A percentile compares a stretch with the other conserved stretches of the same genome.
Evolutionary conservation across 2,329 filamentous ascomycete genomes (phyloP).

Genomic region (Phyllosticta ampelicida): DNA sequence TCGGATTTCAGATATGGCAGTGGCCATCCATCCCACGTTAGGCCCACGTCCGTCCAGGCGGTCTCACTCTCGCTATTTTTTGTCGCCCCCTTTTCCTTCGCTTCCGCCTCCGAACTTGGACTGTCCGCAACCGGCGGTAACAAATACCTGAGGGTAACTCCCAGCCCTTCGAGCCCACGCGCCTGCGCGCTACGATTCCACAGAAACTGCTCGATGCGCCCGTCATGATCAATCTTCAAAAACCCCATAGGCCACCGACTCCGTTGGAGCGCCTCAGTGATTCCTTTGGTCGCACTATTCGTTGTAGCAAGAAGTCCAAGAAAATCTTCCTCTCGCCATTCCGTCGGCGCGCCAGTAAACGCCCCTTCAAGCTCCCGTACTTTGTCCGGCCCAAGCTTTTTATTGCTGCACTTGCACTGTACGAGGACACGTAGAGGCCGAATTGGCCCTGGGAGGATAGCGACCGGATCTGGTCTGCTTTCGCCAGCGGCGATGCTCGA

Average conservation of each 20-base stretch:
- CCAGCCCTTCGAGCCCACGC: conserved; percentile 48
- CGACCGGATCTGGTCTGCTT: not conserved
- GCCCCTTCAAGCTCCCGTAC: conserved; percentile 73
- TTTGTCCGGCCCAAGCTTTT: conserved; percentile 44
- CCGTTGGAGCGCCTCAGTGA: conserved; percentile 58
- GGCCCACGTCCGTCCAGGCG: conserved; percentile 20
- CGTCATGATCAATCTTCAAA: conserved; percentile 48
- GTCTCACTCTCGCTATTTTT: conserved; percentile 10
- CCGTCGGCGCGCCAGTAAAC: conserved; percentile 59
- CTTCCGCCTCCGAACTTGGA: not conserved
- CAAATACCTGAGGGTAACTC: conserved; percentile 25
- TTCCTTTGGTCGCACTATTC: conserved; percentile 63
- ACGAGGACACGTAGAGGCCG: conserved; percentile 36
- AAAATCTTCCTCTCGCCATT: conserved; percentile 54
- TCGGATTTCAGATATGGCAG: not conserved
- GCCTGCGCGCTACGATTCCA: conserved; percentile 60
- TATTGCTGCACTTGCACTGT: conserved; percentile 58
- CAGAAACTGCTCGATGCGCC: conserved; percentile 54
- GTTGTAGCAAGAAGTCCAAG: conserved; percentile 63
- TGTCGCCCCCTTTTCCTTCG: not conserved
- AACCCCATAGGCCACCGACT: conserved; percentile 64
- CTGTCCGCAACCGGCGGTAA: conserved; percentile 2
- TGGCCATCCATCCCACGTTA: conserved; percentile 28
- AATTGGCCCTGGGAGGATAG: conserved; percentile 5
- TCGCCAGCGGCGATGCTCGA: not conserved